Conservation (phyloP, 2,329 filamentous ascomycete species). For the Zasmidium cellare region DNA sequence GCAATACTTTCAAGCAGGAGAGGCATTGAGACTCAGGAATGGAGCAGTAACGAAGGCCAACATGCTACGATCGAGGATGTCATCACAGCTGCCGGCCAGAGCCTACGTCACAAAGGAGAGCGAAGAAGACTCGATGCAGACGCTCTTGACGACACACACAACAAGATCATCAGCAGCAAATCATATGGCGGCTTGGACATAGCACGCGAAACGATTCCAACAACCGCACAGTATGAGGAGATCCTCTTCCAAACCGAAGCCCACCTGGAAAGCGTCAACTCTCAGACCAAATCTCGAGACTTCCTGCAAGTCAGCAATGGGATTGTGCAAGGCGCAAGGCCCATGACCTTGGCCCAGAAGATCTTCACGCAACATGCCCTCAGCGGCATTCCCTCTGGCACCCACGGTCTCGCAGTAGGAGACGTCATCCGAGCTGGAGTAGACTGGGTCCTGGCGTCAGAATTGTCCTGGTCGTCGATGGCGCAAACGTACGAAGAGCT, state of each 20-base stretch:
- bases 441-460: slow-evolving; percentile 15
- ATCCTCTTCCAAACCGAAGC: slow-evolving; percentile 2
- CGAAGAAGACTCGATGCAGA: background rate
- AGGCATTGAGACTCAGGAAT: background rate
- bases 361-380: slow-evolving; percentile 11
- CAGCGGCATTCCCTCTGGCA: background rate
- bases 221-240: background rate
- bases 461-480: slow-evolving; percentile 13
- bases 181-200: slow-evolving; percentile 1
- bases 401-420: background rate
- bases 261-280: slow-evolving; percentile 6
- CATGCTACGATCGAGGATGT: background rate
- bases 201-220: background rate
- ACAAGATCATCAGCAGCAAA: background rate
- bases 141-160: background rate
- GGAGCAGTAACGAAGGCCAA: background rate
- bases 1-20: background rate
- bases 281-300: background rate
- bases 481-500: background rate
- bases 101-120: background rate
- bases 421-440: slow-evolving; percentile 5
- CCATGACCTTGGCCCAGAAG: slow-evolving; percentile 12
- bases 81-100: background rate
- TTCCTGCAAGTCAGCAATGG: background rate
- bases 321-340: background rate